Percentiles rank a stretch among this genome's conserved stretches.
phyloP scores from a whole-genome alignment of 192 early-diverging fungal genomes.

The Gryganskiella cystojenkinii region DNA sequence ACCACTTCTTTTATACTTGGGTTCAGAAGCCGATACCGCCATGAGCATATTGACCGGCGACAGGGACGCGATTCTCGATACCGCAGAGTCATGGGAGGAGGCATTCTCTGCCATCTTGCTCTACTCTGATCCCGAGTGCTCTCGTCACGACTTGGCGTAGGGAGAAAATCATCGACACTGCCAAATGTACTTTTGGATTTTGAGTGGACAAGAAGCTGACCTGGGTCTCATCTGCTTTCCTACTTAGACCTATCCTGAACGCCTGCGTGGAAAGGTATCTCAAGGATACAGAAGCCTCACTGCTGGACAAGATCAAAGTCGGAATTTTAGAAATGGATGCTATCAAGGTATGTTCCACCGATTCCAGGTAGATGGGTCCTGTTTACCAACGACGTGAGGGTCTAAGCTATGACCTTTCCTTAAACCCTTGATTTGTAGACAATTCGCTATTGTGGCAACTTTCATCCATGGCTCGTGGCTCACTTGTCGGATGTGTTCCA shows the following conservation, averaged over 20 bases:
- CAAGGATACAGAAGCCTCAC: constrained; percentile 43
- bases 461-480: constrained; percentile 68
- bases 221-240: no score
- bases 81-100: constrained; percentile 62
- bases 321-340: constrained; percentile 50
- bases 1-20: constrained; percentile 10
- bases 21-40: constrained; percentile 6
- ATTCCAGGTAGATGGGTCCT: neutral
- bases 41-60: constrained; percentile 47
- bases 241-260: constrained; percentile 27
- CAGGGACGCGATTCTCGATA: constrained; percentile 46
- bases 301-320: constrained; percentile 55
- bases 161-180: no score
- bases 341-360: constrained; percentile 51
- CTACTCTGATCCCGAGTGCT: constrained; percentile 59
- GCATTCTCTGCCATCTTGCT: constrained; percentile 60
- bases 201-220: no score
- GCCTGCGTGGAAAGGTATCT: constrained; percentile 34
- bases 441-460: constrained; percentile 33
- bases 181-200: no score
- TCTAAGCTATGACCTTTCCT: no score
- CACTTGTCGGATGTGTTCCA: constrained; percentile 64
- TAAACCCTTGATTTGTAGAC: constrained; percentile 14
- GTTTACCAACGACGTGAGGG: no score
- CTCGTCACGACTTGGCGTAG: constrained; percentile 34